phyloP scores from a whole-genome alignment of 1,139 yeast species.

The Yamadazyma atlantica region DNA sequence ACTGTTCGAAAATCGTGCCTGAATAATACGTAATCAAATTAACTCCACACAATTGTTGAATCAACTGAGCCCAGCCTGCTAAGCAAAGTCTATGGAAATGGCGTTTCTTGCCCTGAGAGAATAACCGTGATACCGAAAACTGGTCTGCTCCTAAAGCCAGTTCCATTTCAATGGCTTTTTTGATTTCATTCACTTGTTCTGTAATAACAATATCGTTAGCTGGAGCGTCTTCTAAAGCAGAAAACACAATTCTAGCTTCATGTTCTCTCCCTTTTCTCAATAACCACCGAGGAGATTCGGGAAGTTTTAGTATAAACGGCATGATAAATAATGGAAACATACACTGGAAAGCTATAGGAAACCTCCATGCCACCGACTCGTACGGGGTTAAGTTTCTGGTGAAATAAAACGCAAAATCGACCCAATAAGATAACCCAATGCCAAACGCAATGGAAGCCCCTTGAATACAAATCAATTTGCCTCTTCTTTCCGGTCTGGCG shows the following conservation, averaged over 20 bases:
- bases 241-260: slow-evolving; percentile 29
- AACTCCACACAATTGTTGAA: slow-evolving; percentile 42
- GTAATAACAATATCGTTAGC: not conserved
- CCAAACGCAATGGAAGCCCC: slow-evolving; percentile 54
- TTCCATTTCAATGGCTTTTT: slow-evolving; percentile 13
- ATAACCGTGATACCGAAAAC: slow-evolving; percentile 23
- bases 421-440: slow-evolving; percentile 61
- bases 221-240: slow-evolving; percentile 1
- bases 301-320: slow-evolving; percentile 12
- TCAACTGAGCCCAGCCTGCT: slow-evolving; percentile 42
- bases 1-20: slow-evolving; percentile 38
- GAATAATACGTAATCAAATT: slow-evolving; percentile 36
- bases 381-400: slow-evolving; percentile 26
- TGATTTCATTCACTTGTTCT: slow-evolving; percentile 2
- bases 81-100: slow-evolving; percentile 45
- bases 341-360: slow-evolving; percentile 27
- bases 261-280: slow-evolving; percentile 18
- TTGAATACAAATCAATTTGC: slow-evolving; percentile 29
- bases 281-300: slow-evolving; percentile 25
- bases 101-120: slow-evolving; percentile 35
- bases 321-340: slow-evolving; percentile 23
- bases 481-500: slow-evolving; percentile 31
- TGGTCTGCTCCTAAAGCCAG: slow-evolving; percentile 14
- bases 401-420: slow-evolving; percentile 21
- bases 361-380: slow-evolving; percentile 20